A percentile compares a stretch with the other conserved stretches of the same genome.
phyloP scores from a whole-genome alignment of 306 rosid species.

The Spatholobus suberectus region DNA sequence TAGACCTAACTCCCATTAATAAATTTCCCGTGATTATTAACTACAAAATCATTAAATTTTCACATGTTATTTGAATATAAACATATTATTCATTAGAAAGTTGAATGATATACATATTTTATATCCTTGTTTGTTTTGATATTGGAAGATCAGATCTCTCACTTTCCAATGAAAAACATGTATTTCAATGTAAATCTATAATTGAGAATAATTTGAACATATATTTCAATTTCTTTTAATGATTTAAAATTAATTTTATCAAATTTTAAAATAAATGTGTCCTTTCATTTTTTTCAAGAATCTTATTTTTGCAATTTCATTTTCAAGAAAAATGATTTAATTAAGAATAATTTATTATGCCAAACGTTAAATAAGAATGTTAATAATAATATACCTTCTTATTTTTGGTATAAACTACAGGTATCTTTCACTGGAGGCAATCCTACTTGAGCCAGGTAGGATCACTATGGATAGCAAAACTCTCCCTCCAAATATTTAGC shows the following conservation, averaged over 20 bases:
- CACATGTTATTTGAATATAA: neutral
- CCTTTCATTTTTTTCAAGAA: neutral
- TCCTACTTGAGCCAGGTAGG: no score
- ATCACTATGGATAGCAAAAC: no score
- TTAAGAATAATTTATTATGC: neutral
- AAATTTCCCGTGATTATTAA: neutral
- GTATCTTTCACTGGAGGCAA: no score
- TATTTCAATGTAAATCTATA: neutral
- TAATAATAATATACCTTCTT: neutral
- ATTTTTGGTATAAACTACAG: no score
- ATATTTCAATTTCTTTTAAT: neutral
- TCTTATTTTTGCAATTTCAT: neutral
- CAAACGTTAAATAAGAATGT: neutral
- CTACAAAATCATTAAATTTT: no score
- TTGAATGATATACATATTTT: neutral
- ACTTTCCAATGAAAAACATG: neutral
- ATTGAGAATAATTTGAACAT: neutral
- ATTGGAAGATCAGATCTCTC: neutral
- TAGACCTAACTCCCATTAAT: no score
- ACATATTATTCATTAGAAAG: neutral
- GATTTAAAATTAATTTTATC: neutral
- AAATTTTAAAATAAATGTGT: neutral
- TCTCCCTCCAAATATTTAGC: no score
- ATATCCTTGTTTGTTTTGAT: neutral
- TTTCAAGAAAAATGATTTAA: neutral